A percentile compares a stretch with the other conserved stretches of the same genome.
These are phyloP conservation scores for Neonectria ditissima DNA, from an alignment of 2,329 filamentous ascomycete species.

Conservation along the genomic window DNA sequence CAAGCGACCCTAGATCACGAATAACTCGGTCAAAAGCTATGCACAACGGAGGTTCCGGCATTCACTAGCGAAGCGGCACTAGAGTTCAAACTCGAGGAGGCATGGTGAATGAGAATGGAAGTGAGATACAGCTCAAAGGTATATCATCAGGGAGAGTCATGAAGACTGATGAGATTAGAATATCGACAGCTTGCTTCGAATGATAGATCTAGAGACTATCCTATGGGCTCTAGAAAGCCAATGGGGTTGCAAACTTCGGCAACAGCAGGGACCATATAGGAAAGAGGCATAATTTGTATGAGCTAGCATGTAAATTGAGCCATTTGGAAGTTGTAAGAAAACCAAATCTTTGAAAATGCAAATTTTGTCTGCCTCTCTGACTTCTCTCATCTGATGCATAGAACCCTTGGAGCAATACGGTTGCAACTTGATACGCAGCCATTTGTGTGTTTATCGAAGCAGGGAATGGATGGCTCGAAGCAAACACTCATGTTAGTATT, in stretches of 20 bases:
- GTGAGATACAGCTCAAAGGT: conserved; percentile 25
- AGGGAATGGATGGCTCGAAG: too few relatives aligned
- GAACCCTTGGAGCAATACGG: too few relatives aligned
- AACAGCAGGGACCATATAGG: too few relatives aligned
- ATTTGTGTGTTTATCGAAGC: too few relatives aligned
- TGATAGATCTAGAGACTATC: background rate
- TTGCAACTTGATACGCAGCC: too few relatives aligned
- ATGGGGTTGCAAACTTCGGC: conserved; percentile 15
- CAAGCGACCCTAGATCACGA: background rate
- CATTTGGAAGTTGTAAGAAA: too few relatives aligned
- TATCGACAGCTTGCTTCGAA: conserved; percentile 12
- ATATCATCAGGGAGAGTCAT: conserved; percentile 12
- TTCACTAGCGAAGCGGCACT: conserved; percentile 19
- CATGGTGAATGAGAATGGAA: conserved; percentile 14
- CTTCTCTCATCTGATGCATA: too few relatives aligned
- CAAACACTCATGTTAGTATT: too few relatives aligned
- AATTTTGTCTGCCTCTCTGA: too few relatives aligned
- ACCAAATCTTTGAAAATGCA: too few relatives aligned
- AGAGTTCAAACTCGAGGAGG: background rate
- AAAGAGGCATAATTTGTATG: too few relatives aligned
- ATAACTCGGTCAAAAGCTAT: background rate
- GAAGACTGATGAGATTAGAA: conserved; percentile 30
- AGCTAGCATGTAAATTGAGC: too few relatives aligned
- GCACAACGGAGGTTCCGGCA: background rate
- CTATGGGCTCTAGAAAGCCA: background rate